Percentiles rank a stretch among this genome's conserved stretches.
These are phyloP conservation scores for Pseudonitzschia multistriata DNA, from an alignment of 108 stramenopile genomes.

Conservation along the genomic window DNA sequence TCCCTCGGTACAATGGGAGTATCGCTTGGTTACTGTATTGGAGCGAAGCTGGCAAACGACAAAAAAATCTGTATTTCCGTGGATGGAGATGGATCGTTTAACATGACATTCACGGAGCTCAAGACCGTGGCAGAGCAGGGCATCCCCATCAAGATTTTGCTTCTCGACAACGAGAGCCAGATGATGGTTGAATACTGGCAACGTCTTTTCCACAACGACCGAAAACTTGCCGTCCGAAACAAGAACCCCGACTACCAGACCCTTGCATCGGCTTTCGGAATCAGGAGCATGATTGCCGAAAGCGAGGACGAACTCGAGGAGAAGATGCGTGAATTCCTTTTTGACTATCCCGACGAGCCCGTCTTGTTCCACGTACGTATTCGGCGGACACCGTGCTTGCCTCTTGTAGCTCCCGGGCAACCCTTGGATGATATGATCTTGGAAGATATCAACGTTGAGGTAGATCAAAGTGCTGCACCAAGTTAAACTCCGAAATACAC, in stretches of 20 bases:
- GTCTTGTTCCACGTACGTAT: conserved; percentile 88
- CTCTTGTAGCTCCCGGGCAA: conserved; percentile 86
- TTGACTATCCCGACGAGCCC: conserved; percentile 83
- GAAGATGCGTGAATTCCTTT: conserved; percentile 80
- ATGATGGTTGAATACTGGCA: conserved; percentile 97
- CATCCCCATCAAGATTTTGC: conserved; percentile 87
- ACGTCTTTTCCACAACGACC: conserved; percentile 85
- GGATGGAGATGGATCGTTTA: conserved; percentile 90
- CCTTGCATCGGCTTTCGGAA: conserved; percentile 78
- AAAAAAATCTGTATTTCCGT: conserved; percentile 76
- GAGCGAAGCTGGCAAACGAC: conserved; percentile 87
- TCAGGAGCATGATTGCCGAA: conserved; percentile 77
- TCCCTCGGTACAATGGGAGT: conserved; percentile 93
- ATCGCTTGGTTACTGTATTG: conserved; percentile 80
- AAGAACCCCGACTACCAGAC: conserved; percentile 75
- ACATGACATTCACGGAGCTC: conserved; percentile 93
- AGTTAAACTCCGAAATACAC: conserved; percentile 45
- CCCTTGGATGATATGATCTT: conserved; percentile 87
- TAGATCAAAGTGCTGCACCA: conserved; percentile 76
- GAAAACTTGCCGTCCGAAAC: conserved; percentile 83
- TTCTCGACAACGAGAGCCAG: conserved; percentile 89
- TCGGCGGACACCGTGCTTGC: conserved; percentile 83
- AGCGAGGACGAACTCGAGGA: conserved; percentile 71
- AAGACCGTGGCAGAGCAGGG: conserved; percentile 83
- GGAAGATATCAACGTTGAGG: conserved; percentile 78